Conservation (phyloP, 1,139 yeast species). For the Magnusiomyces suaveolens region DNA sequence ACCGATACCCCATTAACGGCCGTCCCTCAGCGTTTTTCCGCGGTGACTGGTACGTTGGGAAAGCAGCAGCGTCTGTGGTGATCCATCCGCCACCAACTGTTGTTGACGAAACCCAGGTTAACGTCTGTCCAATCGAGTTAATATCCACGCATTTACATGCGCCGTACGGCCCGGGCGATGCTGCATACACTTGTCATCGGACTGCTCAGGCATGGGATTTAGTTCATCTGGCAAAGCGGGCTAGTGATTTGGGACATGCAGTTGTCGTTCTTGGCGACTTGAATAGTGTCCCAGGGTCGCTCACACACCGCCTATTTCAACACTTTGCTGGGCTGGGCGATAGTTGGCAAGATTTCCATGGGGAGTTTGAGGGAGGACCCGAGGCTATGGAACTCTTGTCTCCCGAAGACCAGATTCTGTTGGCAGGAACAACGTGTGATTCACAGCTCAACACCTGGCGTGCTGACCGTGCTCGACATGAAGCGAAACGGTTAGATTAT, state of each 20-base stretch:
- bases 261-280: constrained; percentile 88
- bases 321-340: constrained; percentile 62
- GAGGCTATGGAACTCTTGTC: constrained; percentile 39
- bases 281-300: constrained; percentile 77
- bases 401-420: constrained; percentile 56
- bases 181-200: constrained; percentile 81
- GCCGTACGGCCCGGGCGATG: constrained; percentile 85
- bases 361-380: constrained; percentile 34
- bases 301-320: constrained; percentile 69
- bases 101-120: neutral
- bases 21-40: constrained; percentile 86
- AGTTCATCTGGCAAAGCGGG: constrained; percentile 51
- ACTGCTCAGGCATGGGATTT: constrained; percentile 97
- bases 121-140: constrained; percentile 52
- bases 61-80: constrained; percentile 69
- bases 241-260: constrained; percentile 67
- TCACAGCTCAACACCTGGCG: constrained; percentile 85
- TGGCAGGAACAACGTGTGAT: constrained; percentile 87
- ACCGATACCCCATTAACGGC: constrained; percentile 86
- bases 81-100: constrained; percentile 37
- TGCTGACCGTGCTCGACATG: constrained; percentile 45
- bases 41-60: constrained; percentile 98
- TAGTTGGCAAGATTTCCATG: constrained; percentile 70
- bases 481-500: constrained; percentile 87
- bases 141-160: constrained; percentile 96